Evolutionary conservation across 768 basidiomycete species (phyloP), one percentile per base, ranked within the genome.

Genomic region (Podaxis sp.): DNA sequence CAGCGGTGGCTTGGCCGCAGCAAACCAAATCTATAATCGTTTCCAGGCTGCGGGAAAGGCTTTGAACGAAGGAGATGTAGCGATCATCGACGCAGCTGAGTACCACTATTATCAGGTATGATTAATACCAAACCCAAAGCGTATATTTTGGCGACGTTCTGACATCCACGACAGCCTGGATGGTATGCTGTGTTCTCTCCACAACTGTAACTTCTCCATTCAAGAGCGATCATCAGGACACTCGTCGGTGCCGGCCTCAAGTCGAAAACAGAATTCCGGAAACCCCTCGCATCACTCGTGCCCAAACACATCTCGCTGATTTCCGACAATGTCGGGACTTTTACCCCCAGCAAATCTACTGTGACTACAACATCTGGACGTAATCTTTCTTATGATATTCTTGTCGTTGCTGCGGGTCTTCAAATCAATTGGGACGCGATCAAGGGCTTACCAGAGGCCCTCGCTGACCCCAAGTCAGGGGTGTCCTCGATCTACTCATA

Each of bases 401-500:
- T 99, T 38, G 88, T 99, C 24, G 90, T 99, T 55, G 93, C 95
- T 24, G 82, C 92, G 7, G 96, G 96, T 24, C 76, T 99, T 29
- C 86, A 96, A 75, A 90, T 82, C 72, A 95, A 97, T 71, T 96
- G 87, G 82, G 81, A 85, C 65, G 83, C 77, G 25, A 87, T 98
- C 65, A 68, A 80, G 58, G 93, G 94, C 56, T 79, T 99, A 4
- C 72, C 83, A 17, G 79, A 83, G 62, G 96, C 94, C 0, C 82
- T 99, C 19, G 80, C 82, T n/a, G 86, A 94, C 70, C 82, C 90
- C 12, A 72, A 77, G 5, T 90, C 90, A 1, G 89, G 90, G 2
- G 95, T 99, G 36, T 93, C 94, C 7, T 90, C 91, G 8, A 97
- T 97, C 64, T 98, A 98, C 77, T 91, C 90, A 0, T 93, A 93